A percentile compares a stretch with the other conserved stretches of the same genome.
Conservation (phyloP, 2,329 filamentous ascomycete genomes). For the Aspergillus spinulosporus region DNA sequence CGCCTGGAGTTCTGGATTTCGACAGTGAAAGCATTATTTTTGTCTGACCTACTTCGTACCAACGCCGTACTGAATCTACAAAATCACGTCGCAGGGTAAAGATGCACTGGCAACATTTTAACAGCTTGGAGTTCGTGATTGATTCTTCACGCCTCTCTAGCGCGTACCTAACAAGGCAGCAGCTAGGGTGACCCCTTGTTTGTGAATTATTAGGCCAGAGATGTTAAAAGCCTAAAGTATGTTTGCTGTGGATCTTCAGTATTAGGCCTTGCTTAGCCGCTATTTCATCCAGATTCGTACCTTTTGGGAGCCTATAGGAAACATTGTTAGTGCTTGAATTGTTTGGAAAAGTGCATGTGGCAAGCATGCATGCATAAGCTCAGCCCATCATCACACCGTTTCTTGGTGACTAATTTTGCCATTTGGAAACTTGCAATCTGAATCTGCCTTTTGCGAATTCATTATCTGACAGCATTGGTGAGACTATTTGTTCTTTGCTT, state of each 20-base stretch:
- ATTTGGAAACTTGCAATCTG: not conserved
- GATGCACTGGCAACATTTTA: not conserved
- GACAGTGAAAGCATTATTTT: conserved; percentile 1
- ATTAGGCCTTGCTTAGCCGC: conserved; percentile 8
- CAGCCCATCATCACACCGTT: conserved; percentile 1
- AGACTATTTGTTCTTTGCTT: not conserved
- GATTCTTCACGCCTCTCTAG: not conserved
- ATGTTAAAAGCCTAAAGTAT: not conserved
- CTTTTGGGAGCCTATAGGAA: not conserved
- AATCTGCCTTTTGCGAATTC: not conserved
- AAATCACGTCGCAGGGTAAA: not conserved
- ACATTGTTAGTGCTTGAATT: not conserved
- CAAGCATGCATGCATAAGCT: conserved; percentile 7
- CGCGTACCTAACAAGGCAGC: not conserved
- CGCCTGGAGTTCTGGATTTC: not conserved
- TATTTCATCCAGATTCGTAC: not conserved
- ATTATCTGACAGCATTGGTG: not conserved
- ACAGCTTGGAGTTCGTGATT: not conserved
- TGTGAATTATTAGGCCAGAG: not conserved
- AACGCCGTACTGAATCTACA: not conserved
- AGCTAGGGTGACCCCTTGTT: not conserved
- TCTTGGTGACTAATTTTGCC: not conserved
- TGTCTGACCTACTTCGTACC: not conserved
- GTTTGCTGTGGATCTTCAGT: conserved; percentile 8
- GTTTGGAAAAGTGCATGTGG: not conserved